These are phyloP conservation scores for Gorgonomyces haynaldii DNA, from an alignment of 192 early-diverging fungal genomes.

Conservation along the genomic window DNA sequence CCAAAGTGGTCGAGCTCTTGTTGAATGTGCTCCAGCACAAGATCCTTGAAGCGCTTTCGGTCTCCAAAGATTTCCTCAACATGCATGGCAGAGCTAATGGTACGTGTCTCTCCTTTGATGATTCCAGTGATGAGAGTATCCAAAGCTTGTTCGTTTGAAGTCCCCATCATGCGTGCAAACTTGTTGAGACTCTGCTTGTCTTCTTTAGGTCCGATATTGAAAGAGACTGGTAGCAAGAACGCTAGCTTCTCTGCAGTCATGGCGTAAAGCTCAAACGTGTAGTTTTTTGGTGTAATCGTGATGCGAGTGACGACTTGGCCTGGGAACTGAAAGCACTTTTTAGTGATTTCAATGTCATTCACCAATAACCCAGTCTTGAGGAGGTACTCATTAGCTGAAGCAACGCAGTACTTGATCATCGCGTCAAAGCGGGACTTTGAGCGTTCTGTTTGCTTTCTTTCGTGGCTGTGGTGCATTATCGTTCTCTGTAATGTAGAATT, in stretches of 20 bases:
- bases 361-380: conserved; percentile 29
- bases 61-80: conserved; percentile 49
- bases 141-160: conserved; percentile 17
- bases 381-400: conserved; percentile 29
- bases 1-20: conserved; percentile 43
- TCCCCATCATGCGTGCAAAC: conserved; percentile 12
- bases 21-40: conserved; percentile 32
- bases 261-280: conserved; percentile 28
- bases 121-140: conserved; percentile 36
- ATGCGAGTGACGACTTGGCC: conserved; percentile 17
- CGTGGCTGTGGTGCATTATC: conserved; percentile 74
- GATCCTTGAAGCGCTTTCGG: conserved; percentile 36
- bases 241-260: conserved; percentile 39
- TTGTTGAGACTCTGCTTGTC: conserved; percentile 4
- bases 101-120: conserved; percentile 45
- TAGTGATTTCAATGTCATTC: conserved; percentile 17
- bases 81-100: conserved; percentile 36
- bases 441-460: conserved; percentile 69
- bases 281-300: conserved; percentile 30
- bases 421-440: no score
- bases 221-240: conserved; percentile 34
- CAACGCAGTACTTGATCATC: conserved; percentile 8
- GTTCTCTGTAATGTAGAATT: conserved; percentile 92
- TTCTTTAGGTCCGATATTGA: conserved; percentile 35
- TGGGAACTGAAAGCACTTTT: conserved; percentile 31